Conservation (phyloP, 805 yeast species). For the Cyberlindnera subsufficiens region DNA sequence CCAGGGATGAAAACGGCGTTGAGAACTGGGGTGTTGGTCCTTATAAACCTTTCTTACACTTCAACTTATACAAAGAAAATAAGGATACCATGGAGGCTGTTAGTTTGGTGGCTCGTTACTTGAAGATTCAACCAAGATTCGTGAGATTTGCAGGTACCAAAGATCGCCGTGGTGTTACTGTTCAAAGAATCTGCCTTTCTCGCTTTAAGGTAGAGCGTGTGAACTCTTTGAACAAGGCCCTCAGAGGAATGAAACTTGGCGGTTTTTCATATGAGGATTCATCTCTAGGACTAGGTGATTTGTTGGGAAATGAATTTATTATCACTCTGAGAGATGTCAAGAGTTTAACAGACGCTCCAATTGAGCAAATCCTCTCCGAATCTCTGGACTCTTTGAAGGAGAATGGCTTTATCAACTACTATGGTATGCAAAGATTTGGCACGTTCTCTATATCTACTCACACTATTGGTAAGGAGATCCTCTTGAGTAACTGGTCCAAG, state of each 20-base stretch:
- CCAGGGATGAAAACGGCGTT: conserved; percentile 40
- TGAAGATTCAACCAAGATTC: conserved; percentile 65
- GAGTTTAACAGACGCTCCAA: conserved; percentile 26
- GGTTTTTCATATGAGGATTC: conserved; percentile 62
- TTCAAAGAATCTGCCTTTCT: conserved; percentile 69
- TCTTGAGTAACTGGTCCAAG: conserved; percentile 69
- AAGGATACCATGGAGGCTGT: conserved; percentile 98
- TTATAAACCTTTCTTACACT: conserved; percentile 60
- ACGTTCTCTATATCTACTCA: conserved; percentile 93
- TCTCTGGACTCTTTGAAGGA: conserved; percentile 53
- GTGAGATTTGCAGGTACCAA: conserved; percentile 92
- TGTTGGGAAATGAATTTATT: conserved; percentile 82
- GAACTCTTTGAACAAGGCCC: conserved; percentile 64
- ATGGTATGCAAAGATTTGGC: conserved; percentile 98
- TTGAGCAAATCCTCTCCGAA: conserved; percentile 41
- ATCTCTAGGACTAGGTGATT: conserved; percentile 71
- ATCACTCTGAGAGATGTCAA: conserved; percentile 77
- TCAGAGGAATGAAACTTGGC: conserved; percentile 77
- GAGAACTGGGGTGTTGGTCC: conserved; percentile 73
- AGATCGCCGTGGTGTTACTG: conserved; percentile 93
- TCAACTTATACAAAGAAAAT: conserved; percentile 86
- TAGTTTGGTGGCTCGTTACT: conserved; percentile 59
- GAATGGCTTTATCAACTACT: conserved; percentile 87
- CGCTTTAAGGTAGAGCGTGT: conserved; percentile 70
- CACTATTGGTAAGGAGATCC: conserved; percentile 65